Base-by-base conservation (phyloP, 768 basidiomycete species). In the Thelephora ganbajun region DNA sequence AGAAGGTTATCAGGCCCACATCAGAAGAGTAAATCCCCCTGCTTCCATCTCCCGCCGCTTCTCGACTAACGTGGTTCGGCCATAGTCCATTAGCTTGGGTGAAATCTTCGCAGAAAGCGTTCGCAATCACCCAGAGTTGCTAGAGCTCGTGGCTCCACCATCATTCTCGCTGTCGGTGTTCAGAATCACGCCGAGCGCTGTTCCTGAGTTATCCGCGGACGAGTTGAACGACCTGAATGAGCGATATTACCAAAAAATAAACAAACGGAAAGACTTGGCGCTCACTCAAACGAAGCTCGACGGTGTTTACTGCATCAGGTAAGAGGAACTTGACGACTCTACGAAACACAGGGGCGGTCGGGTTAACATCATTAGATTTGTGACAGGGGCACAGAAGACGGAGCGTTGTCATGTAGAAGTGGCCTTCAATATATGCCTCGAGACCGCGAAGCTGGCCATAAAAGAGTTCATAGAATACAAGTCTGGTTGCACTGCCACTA, bases 271-370 rank as follows among this genome's bases (percentile, higher is more conserved):
- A 48, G 78, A 87, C 53, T 74, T 94, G 42, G 66, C 77, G 47
- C 63, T 96, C 33, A 91, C 90, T 5, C 83, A 83, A 58, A 92
- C 91, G 0, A 71, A 72, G 33, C 61, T 96, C 20, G 80, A 83
- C 48, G 83, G 79, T 1, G 69, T 72, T 9, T 14, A 14, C 4
- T 41, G 39, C 14, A 41, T 41, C 16, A 7, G 39, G 39, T 22
- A 41, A 9, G 39, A 2, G 2, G 11, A 18, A 18, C 39, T 41
- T 7, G 12, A 5, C 2, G 22, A 22, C 14, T 9, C 22, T 14
- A 14, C 9, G 39, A 18, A 22, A 9, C 4, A 16, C 14, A 7
- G 7, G 22, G 11, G 11, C 18, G 7, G 18, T 22, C 9, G 39
- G 39, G 11, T 5, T 41, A 9, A n/a, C 16, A 18, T 41, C 12